Conservation (phyloP, 768 basidiomycete genomes). For the Lactifluus piperatus region DNA sequence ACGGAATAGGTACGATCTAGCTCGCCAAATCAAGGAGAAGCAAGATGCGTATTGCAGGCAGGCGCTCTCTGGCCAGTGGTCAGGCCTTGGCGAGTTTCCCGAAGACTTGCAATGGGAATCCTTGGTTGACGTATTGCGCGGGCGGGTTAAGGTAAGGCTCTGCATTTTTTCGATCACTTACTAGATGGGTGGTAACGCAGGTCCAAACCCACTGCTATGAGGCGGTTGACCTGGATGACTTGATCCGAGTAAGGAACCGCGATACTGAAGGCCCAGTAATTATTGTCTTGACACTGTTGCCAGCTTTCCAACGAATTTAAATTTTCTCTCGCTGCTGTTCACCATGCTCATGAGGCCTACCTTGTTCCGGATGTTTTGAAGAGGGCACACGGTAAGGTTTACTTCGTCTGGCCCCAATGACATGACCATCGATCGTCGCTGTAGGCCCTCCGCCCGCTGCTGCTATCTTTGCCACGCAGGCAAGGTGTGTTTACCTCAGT, state of each 20-base stretch:
- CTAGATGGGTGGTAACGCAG: constrained; percentile 19
- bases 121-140: constrained; percentile 61
- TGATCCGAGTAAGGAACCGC: not conserved
- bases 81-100: constrained; percentile 46
- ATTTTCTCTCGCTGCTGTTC: constrained; percentile 73
- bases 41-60: constrained; percentile 62
- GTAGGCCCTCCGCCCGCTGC: constrained; percentile 53
- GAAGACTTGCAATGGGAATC: constrained; percentile 64
- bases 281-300: constrained; percentile 40
- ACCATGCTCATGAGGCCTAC: constrained; percentile 86
- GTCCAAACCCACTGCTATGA: constrained; percentile 41
- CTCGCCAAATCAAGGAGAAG: constrained; percentile 50
- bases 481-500: constrained; percentile 30
- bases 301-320: constrained; percentile 87
- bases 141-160: constrained; percentile 54
- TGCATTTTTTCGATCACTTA: not conserved
- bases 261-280: constrained; percentile 32
- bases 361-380: constrained; percentile 80
- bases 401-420: constrained; percentile 31
- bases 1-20: constrained; percentile 45
- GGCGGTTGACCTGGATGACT: constrained; percentile 31
- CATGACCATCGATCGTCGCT: constrained; percentile 31
- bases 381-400: constrained; percentile 41
- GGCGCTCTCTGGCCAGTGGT: constrained; percentile 38
- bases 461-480: constrained; percentile 76